Evolutionary conservation across 148 eudicot species (phyloP).

Genomic region (Beta vulgaris): DNA sequence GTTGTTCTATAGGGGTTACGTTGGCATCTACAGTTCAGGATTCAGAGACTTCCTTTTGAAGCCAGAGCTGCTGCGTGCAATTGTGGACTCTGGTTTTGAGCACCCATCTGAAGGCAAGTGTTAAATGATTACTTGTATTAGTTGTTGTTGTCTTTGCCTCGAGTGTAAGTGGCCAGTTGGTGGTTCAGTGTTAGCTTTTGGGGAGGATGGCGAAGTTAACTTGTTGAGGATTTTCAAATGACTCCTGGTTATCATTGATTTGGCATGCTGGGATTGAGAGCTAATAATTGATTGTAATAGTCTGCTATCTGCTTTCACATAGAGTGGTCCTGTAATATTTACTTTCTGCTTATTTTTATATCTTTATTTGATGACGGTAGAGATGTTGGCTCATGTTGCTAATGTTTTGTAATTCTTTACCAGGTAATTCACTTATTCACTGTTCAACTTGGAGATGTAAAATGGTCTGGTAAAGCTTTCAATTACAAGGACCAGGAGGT

Average conservation of each 20-base stretch:
- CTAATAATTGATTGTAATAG: too few species aligned
- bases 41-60: conserved; percentile 66
- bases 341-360: not conserved
- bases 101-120: conserved; percentile 70
- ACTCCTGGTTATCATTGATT: too few species aligned
- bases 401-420: not conserved
- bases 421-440: conserved; percentile 57
- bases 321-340: not conserved
- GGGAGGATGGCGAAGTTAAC: not conserved
- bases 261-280: too few species aligned
- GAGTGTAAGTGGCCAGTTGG: not conserved
- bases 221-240: too few species aligned
- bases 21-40: conserved; percentile 67
- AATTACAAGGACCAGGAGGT: conserved; percentile 47
- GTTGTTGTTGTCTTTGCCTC: not conserved
- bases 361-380: not conserved
- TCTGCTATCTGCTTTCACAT: too few species aligned
- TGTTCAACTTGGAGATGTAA: conserved; percentile 39
- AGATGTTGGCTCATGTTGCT: too few species aligned
- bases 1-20: conserved; percentile 49
- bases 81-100: conserved; percentile 69
- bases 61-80: conserved; percentile 67
- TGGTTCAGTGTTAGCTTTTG: not conserved
- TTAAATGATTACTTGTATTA: not conserved
- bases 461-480: conserved; percentile 55